Evolutionary conservation across 371 early-diverging fungal species (phyloP).

Genomic region (Mucor mucedo): DNA sequence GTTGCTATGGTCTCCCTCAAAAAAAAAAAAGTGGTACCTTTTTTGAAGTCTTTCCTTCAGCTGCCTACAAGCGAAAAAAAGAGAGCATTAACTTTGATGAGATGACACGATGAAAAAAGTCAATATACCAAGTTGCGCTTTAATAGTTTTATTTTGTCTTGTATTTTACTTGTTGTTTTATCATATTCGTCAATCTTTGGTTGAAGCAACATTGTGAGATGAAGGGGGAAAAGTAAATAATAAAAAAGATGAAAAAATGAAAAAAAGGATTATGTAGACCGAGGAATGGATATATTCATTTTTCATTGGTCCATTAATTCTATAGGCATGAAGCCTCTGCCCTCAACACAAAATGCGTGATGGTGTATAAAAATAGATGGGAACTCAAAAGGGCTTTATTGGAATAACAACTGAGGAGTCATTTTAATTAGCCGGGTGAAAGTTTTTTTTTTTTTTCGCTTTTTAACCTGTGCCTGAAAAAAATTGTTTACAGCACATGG

Average conservation of each 20-base stretch:
- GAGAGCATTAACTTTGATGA: neutral
- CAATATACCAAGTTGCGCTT: neutral
- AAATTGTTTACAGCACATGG: neutral
- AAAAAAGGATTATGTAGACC: neutral
- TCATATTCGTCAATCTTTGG: neutral
- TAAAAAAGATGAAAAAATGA: neutral
- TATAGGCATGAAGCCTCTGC: neutral
- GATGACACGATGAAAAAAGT: neutral
- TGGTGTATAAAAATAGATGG: too few species aligned
- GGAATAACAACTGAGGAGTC: too few species aligned
- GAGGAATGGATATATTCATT: neutral
- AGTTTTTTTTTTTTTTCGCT: too few species aligned
- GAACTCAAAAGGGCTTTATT: too few species aligned
- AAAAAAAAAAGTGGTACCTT: neutral
- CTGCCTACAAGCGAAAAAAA: neutral
- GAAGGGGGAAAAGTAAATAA: neutral
- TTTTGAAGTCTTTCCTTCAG: neutral
- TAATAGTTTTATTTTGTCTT: slow-evolving; percentile 7
- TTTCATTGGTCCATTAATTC: neutral
- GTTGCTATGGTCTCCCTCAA: neutral
- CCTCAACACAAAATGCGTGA: too few species aligned
- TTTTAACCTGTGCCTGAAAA: too few species aligned
- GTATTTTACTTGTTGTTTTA: neutral
- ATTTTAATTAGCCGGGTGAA: too few species aligned
- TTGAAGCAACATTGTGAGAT: slow-evolving; percentile 5